Base-by-base conservation (phyloP, 495 filamentous ascomycete genomes). In the Hypoxylon subgilvum region DNA sequence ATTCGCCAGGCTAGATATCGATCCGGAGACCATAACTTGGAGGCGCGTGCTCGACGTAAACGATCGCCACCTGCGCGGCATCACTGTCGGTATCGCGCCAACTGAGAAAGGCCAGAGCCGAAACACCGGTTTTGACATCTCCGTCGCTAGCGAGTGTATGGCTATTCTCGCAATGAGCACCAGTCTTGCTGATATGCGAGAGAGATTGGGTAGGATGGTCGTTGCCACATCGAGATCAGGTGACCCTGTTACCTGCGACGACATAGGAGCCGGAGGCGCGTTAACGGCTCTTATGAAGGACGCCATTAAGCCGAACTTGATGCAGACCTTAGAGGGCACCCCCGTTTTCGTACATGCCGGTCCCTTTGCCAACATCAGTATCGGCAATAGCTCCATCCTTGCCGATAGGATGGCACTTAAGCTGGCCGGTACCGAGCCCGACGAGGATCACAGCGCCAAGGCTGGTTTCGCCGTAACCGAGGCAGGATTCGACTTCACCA, bases 401-500 rank as follows among this genome's bases (percentile, higher is more conserved):
- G 93, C 94, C 30, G 94, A 98, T 67, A 95, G 91, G 73, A 84
- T 98, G 65, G 94, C 94, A 7, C 76, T 98, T 63, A 98, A 98
- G 76, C 86, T 98, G 54, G 89, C 91, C 6, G 94, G 94, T 63
- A 97, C 94, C 2, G 94, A 98, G 72, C 84, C 84, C n/a, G 92
- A 96, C 53, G 94, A 98, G 77, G 83, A 94, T 63, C 84, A 91
- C 65, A 77, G 86, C 22, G 78, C 85, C 64, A 96, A 95, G 79
- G 83, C 88, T 10, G 94, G 94, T 6, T 97, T 94, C 52, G 92
- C 96, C n/a, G 86, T 98, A 43, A 98, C 94, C 7, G 94, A 98
- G 74, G 93, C 94, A 38, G 94, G 94, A 6, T 98, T 98, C 72
- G 94, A 98, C 72, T 98, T 98, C 76, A 97, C 94, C 43, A 98